A percentile compares a stretch with the other conserved stretches of the same genome.
These are phyloP conservation scores for Hyphodiscus hymeniophilus DNA, from an alignment of 495 filamentous ascomycete species.

Conservation along the genomic window DNA sequence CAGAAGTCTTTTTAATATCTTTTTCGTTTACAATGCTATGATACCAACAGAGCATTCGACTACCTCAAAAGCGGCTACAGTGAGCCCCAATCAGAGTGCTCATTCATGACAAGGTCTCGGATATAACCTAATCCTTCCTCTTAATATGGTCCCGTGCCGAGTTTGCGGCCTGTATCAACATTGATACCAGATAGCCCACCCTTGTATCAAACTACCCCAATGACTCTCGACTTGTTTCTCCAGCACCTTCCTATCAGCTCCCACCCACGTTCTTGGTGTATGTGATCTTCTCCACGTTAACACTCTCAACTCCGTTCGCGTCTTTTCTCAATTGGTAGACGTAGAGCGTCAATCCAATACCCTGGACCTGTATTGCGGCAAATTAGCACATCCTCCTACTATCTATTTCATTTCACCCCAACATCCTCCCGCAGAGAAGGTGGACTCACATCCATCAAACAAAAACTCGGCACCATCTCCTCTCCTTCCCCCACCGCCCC, in stretches of 20 bases:
- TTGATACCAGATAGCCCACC: background rate
- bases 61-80: conserved; percentile 5
- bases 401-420: background rate
- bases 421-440: background rate
- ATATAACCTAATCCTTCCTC: background rate
- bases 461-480: conserved; percentile 89
- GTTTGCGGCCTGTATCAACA: background rate
- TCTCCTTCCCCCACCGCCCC: conserved; percentile 46
- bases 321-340: conserved; percentile 95
- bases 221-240: conserved; percentile 1
- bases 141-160: background rate
- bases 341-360: conserved; percentile 92
- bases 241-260: conserved; percentile 11
- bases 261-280: conserved; percentile 71
- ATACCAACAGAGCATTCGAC: conserved; percentile 18
- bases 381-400: background rate
- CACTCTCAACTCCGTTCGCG: conserved; percentile 79
- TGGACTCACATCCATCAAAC: conserved; percentile 91
- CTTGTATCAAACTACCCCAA: background rate
- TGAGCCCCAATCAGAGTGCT: background rate
- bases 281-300: conserved; percentile 95
- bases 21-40: conserved; percentile 22
- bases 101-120: background rate
- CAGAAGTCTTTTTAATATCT: conserved; percentile 3
- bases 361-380: conserved; percentile 65